phyloP scores from a whole-genome alignment of 805 yeast species.

The Lachancea quebecensis region DNA sequence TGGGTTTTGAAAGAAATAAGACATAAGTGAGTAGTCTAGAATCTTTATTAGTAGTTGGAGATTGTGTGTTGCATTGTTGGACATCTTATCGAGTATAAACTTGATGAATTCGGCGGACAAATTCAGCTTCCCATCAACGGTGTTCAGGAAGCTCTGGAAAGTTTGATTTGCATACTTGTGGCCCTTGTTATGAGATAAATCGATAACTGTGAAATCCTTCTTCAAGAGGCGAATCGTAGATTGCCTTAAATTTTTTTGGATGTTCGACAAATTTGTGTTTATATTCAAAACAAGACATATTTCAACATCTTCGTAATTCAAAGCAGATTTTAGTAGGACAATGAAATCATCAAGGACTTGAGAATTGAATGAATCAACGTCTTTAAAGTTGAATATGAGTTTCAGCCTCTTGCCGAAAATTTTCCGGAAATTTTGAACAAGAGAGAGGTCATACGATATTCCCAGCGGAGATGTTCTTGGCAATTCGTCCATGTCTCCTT shows the following conservation, averaged over 20 bases:
- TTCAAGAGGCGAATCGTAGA: slow-evolving; percentile 27
- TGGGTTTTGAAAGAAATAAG: slow-evolving; percentile 31
- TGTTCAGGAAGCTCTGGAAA: slow-evolving; percentile 29
- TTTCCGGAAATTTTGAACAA: slow-evolving; percentile 27
- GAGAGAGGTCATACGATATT: slow-evolving; percentile 25
- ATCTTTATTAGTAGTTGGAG: slow-evolving; percentile 28
- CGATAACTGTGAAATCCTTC: slow-evolving; percentile 23
- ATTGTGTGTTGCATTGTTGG: slow-evolving; percentile 28
- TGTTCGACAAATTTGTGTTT: slow-evolving; percentile 28
- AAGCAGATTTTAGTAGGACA: slow-evolving; percentile 22
- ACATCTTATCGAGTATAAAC: slow-evolving; percentile 28
- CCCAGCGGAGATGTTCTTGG: not conserved
- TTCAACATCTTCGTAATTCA: slow-evolving; percentile 21
- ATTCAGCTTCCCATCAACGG: slow-evolving; percentile 31
- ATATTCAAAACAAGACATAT: slow-evolving; percentile 28
- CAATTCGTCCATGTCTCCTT: slow-evolving; percentile 1
- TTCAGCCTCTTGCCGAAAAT: slow-evolving; percentile 23
- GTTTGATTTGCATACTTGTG: slow-evolving; percentile 29
- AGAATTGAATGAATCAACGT: slow-evolving; percentile 29
- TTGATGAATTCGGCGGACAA: slow-evolving; percentile 26
- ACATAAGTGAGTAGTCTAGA: slow-evolving; percentile 30
- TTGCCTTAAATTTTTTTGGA: slow-evolving; percentile 29
- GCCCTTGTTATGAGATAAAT: slow-evolving; percentile 30
- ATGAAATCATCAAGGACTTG: slow-evolving; percentile 25
- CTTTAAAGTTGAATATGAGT: slow-evolving; percentile 29